Conservation (phyloP, 805 yeast genomes). For the Teunomyces panamensis region DNA sequence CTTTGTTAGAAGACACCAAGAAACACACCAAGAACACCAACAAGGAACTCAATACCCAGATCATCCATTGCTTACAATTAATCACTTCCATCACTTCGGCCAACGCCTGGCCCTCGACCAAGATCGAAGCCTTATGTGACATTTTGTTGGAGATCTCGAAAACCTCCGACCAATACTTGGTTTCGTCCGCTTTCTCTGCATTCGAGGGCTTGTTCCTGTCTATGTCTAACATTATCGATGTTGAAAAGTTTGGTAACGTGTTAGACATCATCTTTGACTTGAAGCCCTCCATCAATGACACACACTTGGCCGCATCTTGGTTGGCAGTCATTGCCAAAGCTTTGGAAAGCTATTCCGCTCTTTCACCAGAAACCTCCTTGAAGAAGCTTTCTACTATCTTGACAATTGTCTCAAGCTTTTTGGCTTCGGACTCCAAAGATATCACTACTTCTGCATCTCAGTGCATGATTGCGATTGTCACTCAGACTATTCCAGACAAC, state of each 20-base stretch:
- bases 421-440: constrained; percentile 61
- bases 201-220: constrained; percentile 78
- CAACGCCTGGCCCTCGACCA: constrained; percentile 77
- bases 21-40: constrained; percentile 31
- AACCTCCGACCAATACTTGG: constrained; percentile 79
- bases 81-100: constrained; percentile 68
- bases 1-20: constrained; percentile 37
- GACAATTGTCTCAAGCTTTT: constrained; percentile 56
- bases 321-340: constrained; percentile 91
- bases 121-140: constrained; percentile 73
- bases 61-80: constrained; percentile 77
- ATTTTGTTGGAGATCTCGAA: constrained; percentile 70
- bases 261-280: constrained; percentile 72
- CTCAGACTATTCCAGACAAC: constrained; percentile 62
- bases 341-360: constrained; percentile 36
- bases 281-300: constrained; percentile 78
- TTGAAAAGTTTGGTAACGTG: constrained; percentile 60
- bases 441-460: constrained; percentile 78
- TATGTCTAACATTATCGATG: constrained; percentile 57
- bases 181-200: constrained; percentile 78
- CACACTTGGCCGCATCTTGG: constrained; percentile 92
- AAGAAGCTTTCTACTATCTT: constrained; percentile 48
- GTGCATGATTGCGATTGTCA: constrained; percentile 76
- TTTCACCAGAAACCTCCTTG: constrained; percentile 46
- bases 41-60: constrained; percentile 52